A percentile compares a stretch with the other conserved stretches of the same genome.
Evolutionary conservation across 768 basidiomycete species (phyloP).

Genomic region (Leucosporidium creatinivorum): DNA sequence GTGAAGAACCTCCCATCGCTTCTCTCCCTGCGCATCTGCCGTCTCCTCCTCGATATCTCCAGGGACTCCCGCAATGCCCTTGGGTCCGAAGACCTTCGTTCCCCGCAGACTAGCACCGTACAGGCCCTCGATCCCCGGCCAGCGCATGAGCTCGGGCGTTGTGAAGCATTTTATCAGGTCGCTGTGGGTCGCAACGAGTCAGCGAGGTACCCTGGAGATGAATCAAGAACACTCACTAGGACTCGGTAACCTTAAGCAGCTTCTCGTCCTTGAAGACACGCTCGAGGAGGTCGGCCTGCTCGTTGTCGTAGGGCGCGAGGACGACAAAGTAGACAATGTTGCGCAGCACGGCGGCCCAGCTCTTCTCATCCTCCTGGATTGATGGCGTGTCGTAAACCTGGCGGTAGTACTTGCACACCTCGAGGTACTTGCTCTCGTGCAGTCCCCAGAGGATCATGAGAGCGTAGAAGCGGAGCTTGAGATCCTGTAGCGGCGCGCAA

Average conservation of each 20-base stretch:
- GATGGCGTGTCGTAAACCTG: slow-evolving; percentile 97
- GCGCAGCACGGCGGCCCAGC: slow-evolving; percentile 64
- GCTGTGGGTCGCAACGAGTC: slow-evolving; percentile 45
- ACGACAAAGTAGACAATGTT: slow-evolving; percentile 92
- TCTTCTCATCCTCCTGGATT: slow-evolving; percentile 51
- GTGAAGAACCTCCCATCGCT: slow-evolving; percentile 91
- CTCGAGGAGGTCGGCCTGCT: slow-evolving; percentile 94
- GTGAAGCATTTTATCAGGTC: slow-evolving; percentile 90
- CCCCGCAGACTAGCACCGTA: slow-evolving; percentile 76
- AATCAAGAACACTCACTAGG: slow-evolving; percentile 25
- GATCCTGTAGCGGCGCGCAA: slow-evolving; percentile 52
- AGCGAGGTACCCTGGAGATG: slow-evolving; percentile 1
- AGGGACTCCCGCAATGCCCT: slow-evolving; percentile 32
- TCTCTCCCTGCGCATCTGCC: slow-evolving; percentile 44
- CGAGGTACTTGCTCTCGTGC: slow-evolving; percentile 74
- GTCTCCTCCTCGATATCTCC: slow-evolving; percentile 41
- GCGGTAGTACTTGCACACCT: slow-evolving; percentile 89
- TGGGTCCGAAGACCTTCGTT: slow-evolving; percentile 66
- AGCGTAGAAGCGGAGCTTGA: slow-evolving; percentile 93
- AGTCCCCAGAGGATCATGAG: slow-evolving; percentile 93
- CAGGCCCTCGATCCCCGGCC: slow-evolving; percentile 83
- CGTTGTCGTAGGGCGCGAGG: slow-evolving; percentile 88
- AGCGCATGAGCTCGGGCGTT: slow-evolving; percentile 87
- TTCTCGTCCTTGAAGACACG: slow-evolving; percentile 73
- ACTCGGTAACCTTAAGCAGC: slow-evolving; percentile 57